phyloP scores from a whole-genome alignment of 2,329 filamentous ascomycete genomes.

The Karstenula rhodostoma region DNA sequence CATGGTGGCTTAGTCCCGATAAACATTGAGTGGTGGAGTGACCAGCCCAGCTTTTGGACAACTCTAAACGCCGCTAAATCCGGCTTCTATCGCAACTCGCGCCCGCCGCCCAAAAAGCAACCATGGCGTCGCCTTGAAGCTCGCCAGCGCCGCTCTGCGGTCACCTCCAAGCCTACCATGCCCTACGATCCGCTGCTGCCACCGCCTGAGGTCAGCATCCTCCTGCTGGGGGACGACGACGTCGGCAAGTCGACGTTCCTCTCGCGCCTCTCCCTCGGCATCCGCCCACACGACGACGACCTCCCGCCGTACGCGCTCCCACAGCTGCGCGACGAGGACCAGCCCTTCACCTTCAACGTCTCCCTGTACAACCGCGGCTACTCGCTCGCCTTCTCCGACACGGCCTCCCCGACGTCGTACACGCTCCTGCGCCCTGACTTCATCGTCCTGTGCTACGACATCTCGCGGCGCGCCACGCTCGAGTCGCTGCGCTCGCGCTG shows the following conservation, averaged over 20 bases:
- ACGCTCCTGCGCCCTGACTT: constrained; percentile 62
- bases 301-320: constrained; percentile 51
- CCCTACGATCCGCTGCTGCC: constrained; percentile 25
- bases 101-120: constrained; percentile 26
- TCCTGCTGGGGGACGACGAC: constrained; percentile 66
- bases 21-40: background rate
- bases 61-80: constrained; percentile 1
- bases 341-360: constrained; percentile 68
- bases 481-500: constrained; percentile 56
- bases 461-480: constrained; percentile 62
- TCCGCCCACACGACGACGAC: constrained; percentile 33
- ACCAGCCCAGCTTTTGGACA: background rate
- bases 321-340: constrained; percentile 61
- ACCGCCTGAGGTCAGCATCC: constrained; percentile 57
- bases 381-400: constrained; percentile 65
- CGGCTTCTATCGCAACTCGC: constrained; percentile 2
- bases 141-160: background rate
- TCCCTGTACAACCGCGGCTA: constrained; percentile 64
- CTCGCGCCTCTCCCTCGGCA: constrained; percentile 56
- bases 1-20: no score
- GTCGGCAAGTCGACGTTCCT: constrained; percentile 71
- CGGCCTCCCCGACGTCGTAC: constrained; percentile 64
- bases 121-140: constrained; percentile 25
- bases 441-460: constrained; percentile 66
- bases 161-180: background rate